phyloP scores from a whole-genome alignment of 2,329 filamentous ascomycete species.

The Diaporthe vaccinii region DNA sequence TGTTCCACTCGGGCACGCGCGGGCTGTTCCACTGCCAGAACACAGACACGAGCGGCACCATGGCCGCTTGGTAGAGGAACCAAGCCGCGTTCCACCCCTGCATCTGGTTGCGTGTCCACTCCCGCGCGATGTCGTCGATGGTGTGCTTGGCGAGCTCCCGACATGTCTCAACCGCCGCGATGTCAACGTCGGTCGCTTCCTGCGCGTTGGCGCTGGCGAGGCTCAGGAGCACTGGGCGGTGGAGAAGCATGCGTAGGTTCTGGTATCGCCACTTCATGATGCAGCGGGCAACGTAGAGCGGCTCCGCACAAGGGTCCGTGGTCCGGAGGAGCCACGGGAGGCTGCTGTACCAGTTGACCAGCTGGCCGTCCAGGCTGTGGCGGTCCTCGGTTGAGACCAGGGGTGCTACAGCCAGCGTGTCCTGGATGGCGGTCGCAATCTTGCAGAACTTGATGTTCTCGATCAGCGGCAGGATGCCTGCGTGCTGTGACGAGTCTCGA shows the following conservation, averaged over 20 bases:
- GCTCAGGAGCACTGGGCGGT: conserved; percentile 79
- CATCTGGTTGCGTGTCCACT: conserved; percentile 81
- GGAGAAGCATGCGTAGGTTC: conserved; percentile 81
- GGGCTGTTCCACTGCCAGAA: conserved; percentile 75
- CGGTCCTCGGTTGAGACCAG: conserved; percentile 77
- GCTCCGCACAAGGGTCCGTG: conserved; percentile 77
- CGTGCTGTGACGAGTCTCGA: conserved; percentile 68
- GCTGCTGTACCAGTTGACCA: conserved; percentile 79
- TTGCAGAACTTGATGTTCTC: conserved; percentile 86
- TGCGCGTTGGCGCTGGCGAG: conserved; percentile 68
- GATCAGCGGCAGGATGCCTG: conserved; percentile 77
- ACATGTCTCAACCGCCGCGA: conserved; percentile 76
- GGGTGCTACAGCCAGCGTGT: conserved; percentile 78
- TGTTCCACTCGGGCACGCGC: conserved; percentile 65
- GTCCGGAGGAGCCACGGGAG: conserved; percentile 76
- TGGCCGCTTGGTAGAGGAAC: conserved; percentile 84
- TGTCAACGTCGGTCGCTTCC: conserved; percentile 71
- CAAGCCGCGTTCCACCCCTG: conserved; percentile 86
- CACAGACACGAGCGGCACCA: conserved; percentile 82
- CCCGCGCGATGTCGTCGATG: conserved; percentile 78
- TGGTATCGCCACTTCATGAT: conserved; percentile 89
- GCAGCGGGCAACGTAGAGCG: conserved; percentile 76
- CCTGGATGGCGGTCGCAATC: conserved; percentile 83
- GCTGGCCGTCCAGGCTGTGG: conserved; percentile 74
- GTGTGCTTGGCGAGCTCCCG: conserved; percentile 77